Conservation (phyloP, 768 basidiomycete species). For the Leccinum imitatum region DNA sequence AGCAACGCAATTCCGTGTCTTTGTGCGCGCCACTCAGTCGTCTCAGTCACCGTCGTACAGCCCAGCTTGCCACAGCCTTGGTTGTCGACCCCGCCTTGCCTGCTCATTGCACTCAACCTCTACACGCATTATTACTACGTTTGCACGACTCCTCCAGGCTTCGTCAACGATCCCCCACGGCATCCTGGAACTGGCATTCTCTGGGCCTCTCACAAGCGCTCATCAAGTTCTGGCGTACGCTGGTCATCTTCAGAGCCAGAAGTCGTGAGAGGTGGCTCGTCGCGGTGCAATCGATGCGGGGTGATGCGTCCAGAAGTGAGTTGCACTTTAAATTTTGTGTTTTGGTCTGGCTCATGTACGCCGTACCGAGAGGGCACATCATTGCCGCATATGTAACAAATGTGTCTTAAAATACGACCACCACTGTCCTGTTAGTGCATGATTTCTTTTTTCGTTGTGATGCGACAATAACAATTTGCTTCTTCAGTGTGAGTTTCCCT, state of each 20-base stretch:
- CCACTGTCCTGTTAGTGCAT: constrained; percentile 77
- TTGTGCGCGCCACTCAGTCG: background rate
- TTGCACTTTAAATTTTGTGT: background rate
- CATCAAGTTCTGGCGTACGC: constrained; percentile 40
- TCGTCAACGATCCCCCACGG: constrained; percentile 57
- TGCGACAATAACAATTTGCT: background rate
- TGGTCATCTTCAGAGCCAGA: constrained; percentile 48
- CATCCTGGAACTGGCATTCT: constrained; percentile 41
- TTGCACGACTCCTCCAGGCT: constrained; percentile 79
- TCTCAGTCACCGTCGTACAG: constrained; percentile 73
- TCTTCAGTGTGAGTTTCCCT: constrained; percentile 39
- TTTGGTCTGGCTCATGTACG: constrained; percentile 14
- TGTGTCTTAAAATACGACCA: constrained; percentile 92
- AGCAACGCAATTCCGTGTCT: constrained; percentile 31
- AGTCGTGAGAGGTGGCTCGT: constrained; percentile 53
- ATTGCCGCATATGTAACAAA: constrained; percentile 87
- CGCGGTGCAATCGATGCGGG: constrained; percentile 69
- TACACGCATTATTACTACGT: constrained; percentile 84
- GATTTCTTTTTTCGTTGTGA: constrained; percentile 4
- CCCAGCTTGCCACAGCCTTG: constrained; percentile 61
- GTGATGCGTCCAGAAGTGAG: constrained; percentile 76
- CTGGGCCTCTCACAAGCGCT: constrained; percentile 50
- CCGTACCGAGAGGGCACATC: constrained; percentile 75
- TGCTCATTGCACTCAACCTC: constrained; percentile 76
- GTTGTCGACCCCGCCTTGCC: constrained; percentile 63